These are phyloP conservation scores for Fomitiporia mediterranea DNA, from an alignment of 1,284 basidiomycete species.

Conservation along the genomic window DNA sequence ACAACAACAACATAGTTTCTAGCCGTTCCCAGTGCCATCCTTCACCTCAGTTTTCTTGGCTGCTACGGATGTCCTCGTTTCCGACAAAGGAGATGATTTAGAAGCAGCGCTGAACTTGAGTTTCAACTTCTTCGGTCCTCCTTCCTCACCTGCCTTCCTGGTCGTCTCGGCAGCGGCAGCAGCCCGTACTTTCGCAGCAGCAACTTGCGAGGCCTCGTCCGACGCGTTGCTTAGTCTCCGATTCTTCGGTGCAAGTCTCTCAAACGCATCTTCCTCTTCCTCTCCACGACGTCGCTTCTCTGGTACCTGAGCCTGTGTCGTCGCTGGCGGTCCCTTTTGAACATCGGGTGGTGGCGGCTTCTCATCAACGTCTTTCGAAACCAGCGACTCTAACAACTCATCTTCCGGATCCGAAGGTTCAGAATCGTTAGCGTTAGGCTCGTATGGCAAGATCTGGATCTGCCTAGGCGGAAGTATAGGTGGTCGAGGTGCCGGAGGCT, in stretches of 20 bases:
- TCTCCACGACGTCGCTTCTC: constrained; percentile 70
- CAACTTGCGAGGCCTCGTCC: constrained; percentile 25
- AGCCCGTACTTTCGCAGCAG: constrained; percentile 17
- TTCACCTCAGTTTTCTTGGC: constrained; percentile 62
- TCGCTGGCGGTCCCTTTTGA: constrained; percentile 30
- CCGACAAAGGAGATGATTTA: neutral
- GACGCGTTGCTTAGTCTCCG: constrained; percentile 44
- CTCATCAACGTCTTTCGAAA: constrained; percentile 33
- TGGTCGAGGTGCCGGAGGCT: constrained; percentile 23
- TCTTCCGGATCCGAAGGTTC: constrained; percentile 50
- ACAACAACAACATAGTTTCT: neutral
- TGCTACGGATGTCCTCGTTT: constrained; percentile 28
- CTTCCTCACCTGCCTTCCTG: constrained; percentile 33
- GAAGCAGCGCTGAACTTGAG: constrained; percentile 48
- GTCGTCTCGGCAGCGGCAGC: constrained; percentile 38
- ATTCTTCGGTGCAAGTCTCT: constrained; percentile 48
- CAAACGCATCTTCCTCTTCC: constrained; percentile 72
- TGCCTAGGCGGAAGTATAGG: constrained; percentile 41
- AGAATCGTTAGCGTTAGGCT: constrained; percentile 31
- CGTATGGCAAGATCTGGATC: constrained; percentile 29
- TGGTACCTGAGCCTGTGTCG: constrained; percentile 31
- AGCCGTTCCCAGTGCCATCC: constrained; percentile 75
- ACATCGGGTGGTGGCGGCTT: constrained; percentile 43
- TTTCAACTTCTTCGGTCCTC: constrained; percentile 73
- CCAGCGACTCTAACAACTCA: constrained; percentile 48